These are phyloP conservation scores for Vanderwaltozyma yarrowii DNA, from an alignment of 805 yeast species.

Conservation along the genomic window DNA sequence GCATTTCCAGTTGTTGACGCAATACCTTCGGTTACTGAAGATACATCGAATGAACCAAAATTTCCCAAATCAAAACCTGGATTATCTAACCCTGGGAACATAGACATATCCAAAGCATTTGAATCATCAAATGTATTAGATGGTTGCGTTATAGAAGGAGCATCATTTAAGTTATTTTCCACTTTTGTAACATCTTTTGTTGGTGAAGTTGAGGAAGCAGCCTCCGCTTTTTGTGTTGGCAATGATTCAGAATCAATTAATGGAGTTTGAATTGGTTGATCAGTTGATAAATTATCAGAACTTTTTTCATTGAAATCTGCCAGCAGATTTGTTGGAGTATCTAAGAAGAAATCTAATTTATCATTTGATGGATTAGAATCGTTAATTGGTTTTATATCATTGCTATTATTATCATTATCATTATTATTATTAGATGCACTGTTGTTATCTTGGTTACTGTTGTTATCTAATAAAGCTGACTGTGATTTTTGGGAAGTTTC, in stretches of 20 bases:
- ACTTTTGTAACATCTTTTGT: background rate
- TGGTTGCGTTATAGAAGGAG: background rate
- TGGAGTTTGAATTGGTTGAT: background rate
- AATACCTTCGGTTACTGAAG: constrained; percentile 11
- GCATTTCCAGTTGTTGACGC: constrained; percentile 1
- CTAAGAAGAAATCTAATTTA: constrained; percentile 10
- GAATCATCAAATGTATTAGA: constrained; percentile 9
- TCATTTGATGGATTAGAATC: constrained; percentile 2
- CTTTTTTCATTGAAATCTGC: constrained; percentile 2
- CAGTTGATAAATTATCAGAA: background rate
- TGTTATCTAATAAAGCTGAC: no score
- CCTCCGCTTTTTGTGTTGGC: no score
- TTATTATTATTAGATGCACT: background rate
- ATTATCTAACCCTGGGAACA: constrained; percentile 26
- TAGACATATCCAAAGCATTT: constrained; percentile 23
- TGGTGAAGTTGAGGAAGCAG: background rate
- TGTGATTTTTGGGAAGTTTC: no score
- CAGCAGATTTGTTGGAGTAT: constrained; percentile 8
- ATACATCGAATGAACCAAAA: constrained; percentile 5
- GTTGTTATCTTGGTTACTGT: background rate
- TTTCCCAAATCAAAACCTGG: constrained; percentile 20
- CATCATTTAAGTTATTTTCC: background rate
- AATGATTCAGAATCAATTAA: background rate
- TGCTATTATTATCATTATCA: no score
- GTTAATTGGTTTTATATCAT: no score